Evolutionary conservation across 179 eudicot species (phyloP), one percentile per base, ranked within the genome.

Genomic region (Camellia oleifera): DNA sequence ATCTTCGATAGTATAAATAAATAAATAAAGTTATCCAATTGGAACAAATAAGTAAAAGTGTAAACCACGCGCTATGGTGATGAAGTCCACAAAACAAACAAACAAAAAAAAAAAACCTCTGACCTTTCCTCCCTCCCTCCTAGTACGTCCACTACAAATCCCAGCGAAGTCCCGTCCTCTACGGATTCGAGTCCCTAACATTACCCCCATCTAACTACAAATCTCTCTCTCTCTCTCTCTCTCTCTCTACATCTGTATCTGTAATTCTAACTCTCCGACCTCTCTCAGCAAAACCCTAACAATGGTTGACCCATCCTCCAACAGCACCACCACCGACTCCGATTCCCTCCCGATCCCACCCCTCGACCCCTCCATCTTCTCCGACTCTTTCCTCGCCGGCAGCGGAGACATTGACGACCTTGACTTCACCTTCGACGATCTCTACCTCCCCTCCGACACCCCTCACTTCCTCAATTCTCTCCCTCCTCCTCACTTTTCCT

Each of bases 391-490:
- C 81, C 4, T 74, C 81, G 62, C 18, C 72, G 72, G 45, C 52
- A 18, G 77, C 12, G 75, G 17, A 53, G 77, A 80, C 53, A 7
- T 76, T 58, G 84, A 83, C 69, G 92, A 88, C 84, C 80, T 91
- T 7, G 93, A 94, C 67, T 83, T 93, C 86, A 80, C 83, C 17
- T 86, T 90, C 67, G 95, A 93, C 80, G 91, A 89, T 71, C 67
- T 91, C 57, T 74, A 87, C 50, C 83, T 92, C 17, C 88, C 92
- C 0, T 52, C 83, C 7, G 89, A 90, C 0, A 87, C 88, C 20
- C 85, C 76, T 0, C 82, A 85, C 1, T 79, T 86, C 79, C 80
- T 84, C 46, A 78, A 75, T 57, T 76, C 85, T 67, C 54, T 76
- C 40, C 83, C 82, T 52, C 5, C 50, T 13, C 32, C 67, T 3